phyloP scores from a whole-genome alignment of 192 early-diverging fungal genomes.

The Coemansia sp. region DNA sequence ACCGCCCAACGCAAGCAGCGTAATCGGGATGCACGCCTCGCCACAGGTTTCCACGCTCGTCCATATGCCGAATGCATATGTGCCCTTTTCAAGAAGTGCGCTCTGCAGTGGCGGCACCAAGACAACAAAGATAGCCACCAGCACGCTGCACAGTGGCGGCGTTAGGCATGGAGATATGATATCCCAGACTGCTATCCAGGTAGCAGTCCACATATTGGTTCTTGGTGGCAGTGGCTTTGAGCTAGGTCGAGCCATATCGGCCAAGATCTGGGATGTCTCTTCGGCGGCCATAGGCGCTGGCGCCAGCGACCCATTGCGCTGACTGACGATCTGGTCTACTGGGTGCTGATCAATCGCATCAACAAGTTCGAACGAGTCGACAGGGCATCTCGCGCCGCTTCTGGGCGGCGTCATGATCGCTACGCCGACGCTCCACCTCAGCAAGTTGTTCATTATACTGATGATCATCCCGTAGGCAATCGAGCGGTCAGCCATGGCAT shows the following conservation, averaged over 20 bases:
- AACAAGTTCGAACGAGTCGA: not conserved
- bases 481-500: slow-evolving; percentile 55
- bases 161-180: slow-evolving; percentile 15
- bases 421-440: slow-evolving; percentile 77
- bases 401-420: slow-evolving; percentile 50
- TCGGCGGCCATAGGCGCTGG: not conserved
- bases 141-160: slow-evolving; percentile 22
- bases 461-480: slow-evolving; percentile 78
- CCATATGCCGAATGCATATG: slow-evolving; percentile 30
- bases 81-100: slow-evolving; percentile 15
- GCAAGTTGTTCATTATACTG: slow-evolving; percentile 72
- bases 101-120: slow-evolving; percentile 20
- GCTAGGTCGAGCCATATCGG: not conserved
- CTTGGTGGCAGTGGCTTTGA: not conserved
- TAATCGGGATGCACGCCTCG: slow-evolving; percentile 70
- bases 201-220: not conserved
- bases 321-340: not conserved
- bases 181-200: not conserved
- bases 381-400: not conserved
- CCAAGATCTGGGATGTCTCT: not conserved
- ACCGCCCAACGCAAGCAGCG: slow-evolving; percentile 70
- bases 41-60: slow-evolving; percentile 67
- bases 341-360: not conserved
- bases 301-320: not conserved
- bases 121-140: slow-evolving; percentile 18